These are phyloP conservation scores for Hemileccinum rubropunctum DNA, from an alignment of 768 basidiomycete species.

Conservation along the genomic window DNA sequence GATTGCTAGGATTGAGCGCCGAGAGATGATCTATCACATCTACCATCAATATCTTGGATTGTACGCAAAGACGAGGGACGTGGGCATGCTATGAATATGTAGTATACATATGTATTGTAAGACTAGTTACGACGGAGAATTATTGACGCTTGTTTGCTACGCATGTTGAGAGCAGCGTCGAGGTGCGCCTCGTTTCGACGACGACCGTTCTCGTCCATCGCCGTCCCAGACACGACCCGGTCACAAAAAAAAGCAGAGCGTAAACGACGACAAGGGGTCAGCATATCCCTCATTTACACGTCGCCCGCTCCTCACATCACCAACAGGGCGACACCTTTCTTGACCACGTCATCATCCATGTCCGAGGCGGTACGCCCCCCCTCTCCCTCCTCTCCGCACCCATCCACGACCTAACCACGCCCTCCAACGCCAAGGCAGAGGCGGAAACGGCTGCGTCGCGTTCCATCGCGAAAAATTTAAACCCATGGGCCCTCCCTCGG, in stretches of 20 bases:
- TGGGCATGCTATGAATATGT: too few species aligned
- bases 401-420: neutral
- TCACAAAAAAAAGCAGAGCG: slow-evolving; percentile 65
- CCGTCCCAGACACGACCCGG: too few species aligned
- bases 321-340: slow-evolving; percentile 73
- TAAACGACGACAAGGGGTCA: slow-evolving; percentile 69
- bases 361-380: slow-evolving; percentile 67
- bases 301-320: slow-evolving; percentile 5
- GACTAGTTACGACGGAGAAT: neutral
- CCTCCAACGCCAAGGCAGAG: slow-evolving; percentile 53
- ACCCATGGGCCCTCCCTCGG: slow-evolving; percentile 85
- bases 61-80: too few species aligned
- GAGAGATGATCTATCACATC: slow-evolving; percentile 6
- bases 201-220: slow-evolving; percentile 9
- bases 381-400: neutral
- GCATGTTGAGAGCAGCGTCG: slow-evolving; percentile 13
- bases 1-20: slow-evolving; percentile 20
- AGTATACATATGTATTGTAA: neutral
- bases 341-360: slow-evolving; percentile 76
- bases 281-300: slow-evolving; percentile 16
- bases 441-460: slow-evolving; percentile 89
- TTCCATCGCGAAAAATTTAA: slow-evolving; percentile 90
- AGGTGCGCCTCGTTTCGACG: too few species aligned
- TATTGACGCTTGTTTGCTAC: slow-evolving; percentile 13
- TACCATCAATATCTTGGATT: neutral